Evolutionary conservation across 306 rosid genomes (phyloP), one percentile per base, ranked within the genome.

Genomic region (Cucurbita ficifolia): DNA sequence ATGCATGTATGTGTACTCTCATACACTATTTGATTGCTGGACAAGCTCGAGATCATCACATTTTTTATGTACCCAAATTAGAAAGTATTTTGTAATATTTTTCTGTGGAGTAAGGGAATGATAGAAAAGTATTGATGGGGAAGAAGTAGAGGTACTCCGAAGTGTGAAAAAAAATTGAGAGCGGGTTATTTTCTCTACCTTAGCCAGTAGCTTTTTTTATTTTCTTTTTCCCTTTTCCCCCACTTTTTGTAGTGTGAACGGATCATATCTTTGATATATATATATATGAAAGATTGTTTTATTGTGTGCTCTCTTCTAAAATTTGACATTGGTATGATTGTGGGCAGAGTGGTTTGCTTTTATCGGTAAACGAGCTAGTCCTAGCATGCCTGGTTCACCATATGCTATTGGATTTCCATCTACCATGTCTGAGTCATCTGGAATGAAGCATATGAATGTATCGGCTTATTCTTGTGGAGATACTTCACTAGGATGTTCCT

Each of bases 401-500:
- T 94, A 85, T 79, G 85, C 96, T 21, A 89, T 94, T 71, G 76
- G 54, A 52, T 94, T 91, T 82, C 79, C 0, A 46, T 76, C 96
- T 81, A 86, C 79, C 77, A 73, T 82, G 77, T 43, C 81, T 8
- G 80, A 56, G 63, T 81, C 91, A 76, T 84, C 92, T 73, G 90
- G 85, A 82, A 91, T 94, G 95, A 83, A 80, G 81, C 91, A 93
- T 79, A 91, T 94, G 99, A 91, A 91, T 76, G 96, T 84, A 77
- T 86, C 99, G 80, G 79, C 89, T 73, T 94, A 94, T 84, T 91
- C 99, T 52, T 91, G 99, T 12, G 81, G 90, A 79, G 99, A 94
- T 82, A 76, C 78, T 78, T 94, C 97, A 62, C 84, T 94, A 76
- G 97, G 99, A 70, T 94, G 99, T 76, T 94, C 99, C 74, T 94